Evolutionary conservation across 2,329 filamentous ascomycete genomes (phyloP).

Genomic region (Penicillium paneum): DNA sequence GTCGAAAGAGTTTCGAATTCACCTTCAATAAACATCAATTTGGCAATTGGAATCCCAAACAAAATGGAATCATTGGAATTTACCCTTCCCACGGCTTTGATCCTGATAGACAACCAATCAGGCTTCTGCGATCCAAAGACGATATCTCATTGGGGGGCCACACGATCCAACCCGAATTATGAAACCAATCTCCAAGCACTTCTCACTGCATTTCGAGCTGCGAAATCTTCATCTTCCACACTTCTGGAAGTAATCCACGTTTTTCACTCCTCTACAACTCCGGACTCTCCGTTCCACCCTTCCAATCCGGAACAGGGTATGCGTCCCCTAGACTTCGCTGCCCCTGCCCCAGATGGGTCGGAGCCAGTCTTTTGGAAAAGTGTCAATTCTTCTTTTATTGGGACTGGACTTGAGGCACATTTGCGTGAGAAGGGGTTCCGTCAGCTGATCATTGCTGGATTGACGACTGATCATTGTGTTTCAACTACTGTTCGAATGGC

Average conservation of each 20-base stretch:
- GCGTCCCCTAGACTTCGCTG: constrained; percentile 32
- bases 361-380: constrained; percentile 45
- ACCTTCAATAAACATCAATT: neutral
- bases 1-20: too few relatives aligned
- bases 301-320: constrained; percentile 26
- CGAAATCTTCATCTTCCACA: constrained; percentile 12
- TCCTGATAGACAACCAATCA: constrained; percentile 50
- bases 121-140: constrained; percentile 38
- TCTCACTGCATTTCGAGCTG: constrained; percentile 36
- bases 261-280: constrained; percentile 42
- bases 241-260: constrained; percentile 45
- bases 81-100: constrained; percentile 39
- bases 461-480: constrained; percentile 52
- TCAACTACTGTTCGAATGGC: constrained; percentile 50
- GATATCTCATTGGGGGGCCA: constrained; percentile 38
- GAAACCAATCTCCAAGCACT: constrained; percentile 44
- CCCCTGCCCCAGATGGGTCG: constrained; percentile 26
- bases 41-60: neutral
- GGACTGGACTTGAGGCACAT: constrained; percentile 42
- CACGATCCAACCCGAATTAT: constrained; percentile 46
- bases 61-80: constrained; percentile 21
- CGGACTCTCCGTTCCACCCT: constrained; percentile 39
- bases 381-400: constrained; percentile 49
- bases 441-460: constrained; percentile 43
- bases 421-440: constrained; percentile 34